phyloP scores from a whole-genome alignment of 441 rosid species.

The Viola pubescens region DNA sequence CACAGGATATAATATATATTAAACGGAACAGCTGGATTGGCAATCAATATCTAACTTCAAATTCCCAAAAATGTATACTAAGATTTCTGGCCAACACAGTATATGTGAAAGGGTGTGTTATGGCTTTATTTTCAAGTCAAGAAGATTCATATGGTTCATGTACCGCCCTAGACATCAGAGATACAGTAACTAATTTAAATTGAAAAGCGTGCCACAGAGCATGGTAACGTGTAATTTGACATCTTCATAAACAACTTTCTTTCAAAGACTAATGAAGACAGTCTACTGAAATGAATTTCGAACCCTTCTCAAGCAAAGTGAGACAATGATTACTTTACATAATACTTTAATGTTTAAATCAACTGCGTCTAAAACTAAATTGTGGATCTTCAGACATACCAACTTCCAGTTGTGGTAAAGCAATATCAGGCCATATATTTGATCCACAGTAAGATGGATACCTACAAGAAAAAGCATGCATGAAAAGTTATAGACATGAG shows the following conservation, averaged over 20 bases:
- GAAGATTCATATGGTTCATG: neutral
- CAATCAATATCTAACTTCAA: no score
- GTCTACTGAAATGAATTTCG: neutral
- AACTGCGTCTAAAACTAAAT: neutral
- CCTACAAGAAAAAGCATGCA: conserved; percentile 38
- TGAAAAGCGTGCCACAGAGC: neutral
- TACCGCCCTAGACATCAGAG: neutral
- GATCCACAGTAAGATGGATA: conserved; percentile 87
- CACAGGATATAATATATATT: no score
- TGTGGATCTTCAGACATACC: conserved; percentile 35
- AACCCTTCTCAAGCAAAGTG: no score
- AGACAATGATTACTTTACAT: neutral
- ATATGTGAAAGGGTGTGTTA: neutral
- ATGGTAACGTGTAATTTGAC: neutral
- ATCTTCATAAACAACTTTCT: neutral
- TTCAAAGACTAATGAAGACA: neutral
- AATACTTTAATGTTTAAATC: neutral
- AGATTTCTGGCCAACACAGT: neutral
- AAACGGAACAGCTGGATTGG: no score
- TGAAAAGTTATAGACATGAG: conserved; percentile 7
- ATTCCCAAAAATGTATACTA: neutral
- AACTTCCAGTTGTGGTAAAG: conserved; percentile 76
- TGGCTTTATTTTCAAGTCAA: neutral
- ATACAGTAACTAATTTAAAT: neutral
- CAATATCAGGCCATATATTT: conserved; percentile 76